phyloP scores from a whole-genome alignment of 1,284 basidiomycete genomes.

The Moesziomyces aphidis region DNA sequence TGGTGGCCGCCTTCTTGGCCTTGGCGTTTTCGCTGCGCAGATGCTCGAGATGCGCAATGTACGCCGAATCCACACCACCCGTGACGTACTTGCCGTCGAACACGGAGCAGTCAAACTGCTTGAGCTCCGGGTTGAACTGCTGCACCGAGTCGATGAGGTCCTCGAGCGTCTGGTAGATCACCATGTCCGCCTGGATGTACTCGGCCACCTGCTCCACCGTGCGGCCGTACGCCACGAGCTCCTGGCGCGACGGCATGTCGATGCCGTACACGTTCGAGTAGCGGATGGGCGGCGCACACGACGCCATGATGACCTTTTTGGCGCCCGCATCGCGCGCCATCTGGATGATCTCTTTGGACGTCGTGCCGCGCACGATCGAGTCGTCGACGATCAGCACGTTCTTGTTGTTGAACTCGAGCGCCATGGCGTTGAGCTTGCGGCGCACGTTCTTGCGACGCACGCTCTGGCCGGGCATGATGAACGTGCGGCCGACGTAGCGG shows the following conservation, averaged over 20 bases:
- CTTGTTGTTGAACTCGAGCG: conserved; percentile 94
- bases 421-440: conserved; percentile 98
- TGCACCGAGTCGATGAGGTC: conserved; percentile 90
- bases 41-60: conserved; percentile 81
- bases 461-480: conserved; percentile 97
- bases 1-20: conserved; percentile 58
- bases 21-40: conserved; percentile 88
- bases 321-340: conserved; percentile 99
- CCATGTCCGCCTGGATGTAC: conserved; percentile 93
- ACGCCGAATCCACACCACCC: conserved; percentile 89
- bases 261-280: conserved; percentile 98
- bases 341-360: conserved; percentile 98
- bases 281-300: conserved; percentile 95
- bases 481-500: conserved; percentile 96
- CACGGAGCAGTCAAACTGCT: conserved; percentile 93
- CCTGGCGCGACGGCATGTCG: conserved; percentile 95
- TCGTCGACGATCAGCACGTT: conserved; percentile 97
- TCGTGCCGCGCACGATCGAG: conserved; percentile 98
- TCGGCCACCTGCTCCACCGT: conserved; percentile 81
- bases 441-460: conserved; percentile 91
- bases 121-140: conserved; percentile 84
- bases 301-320: conserved; percentile 95
- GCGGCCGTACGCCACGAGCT: conserved; percentile 91
- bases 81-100: conserved; percentile 98
- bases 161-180: conserved; percentile 95